A percentile compares a stretch with the other conserved stretches of the same genome.
Conservation (phyloP, 257 asterid species). For the Dorcoceras hygrometricum region DNA sequence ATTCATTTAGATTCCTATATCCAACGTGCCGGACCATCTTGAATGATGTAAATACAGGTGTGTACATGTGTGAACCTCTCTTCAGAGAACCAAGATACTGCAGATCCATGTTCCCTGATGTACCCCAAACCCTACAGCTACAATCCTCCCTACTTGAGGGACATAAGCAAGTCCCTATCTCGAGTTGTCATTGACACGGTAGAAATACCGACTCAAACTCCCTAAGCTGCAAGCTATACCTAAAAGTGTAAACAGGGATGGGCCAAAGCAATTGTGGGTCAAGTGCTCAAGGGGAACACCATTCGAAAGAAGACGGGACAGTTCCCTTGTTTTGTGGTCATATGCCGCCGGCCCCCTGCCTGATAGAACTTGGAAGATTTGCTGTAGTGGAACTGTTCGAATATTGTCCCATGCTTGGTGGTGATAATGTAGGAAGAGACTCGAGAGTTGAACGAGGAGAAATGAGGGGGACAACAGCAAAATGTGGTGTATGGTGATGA, state of each 20-base stretch:
- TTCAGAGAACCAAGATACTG: slow-evolving; percentile 12
- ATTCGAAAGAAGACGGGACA: slow-evolving; percentile 12
- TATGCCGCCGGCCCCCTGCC: slow-evolving; percentile 19
- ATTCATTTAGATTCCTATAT: slow-evolving; percentile 4
- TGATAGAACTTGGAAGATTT: slow-evolving; percentile 3
- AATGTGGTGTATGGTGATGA: slow-evolving; percentile 31
- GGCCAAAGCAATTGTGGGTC: background rate
- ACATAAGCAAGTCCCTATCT: slow-evolving; percentile 17
- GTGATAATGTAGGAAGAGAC: slow-evolving; percentile 29
- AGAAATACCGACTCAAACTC: slow-evolving; percentile 28
- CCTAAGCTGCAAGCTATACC: slow-evolving; percentile 24
- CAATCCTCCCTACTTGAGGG: slow-evolving; percentile 23
- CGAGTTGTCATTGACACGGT: slow-evolving; percentile 16
- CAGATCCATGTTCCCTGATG: slow-evolving; percentile 21
- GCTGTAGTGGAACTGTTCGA: slow-evolving; percentile 17
- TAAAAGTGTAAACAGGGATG: slow-evolving; percentile 17
- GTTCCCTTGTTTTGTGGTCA: slow-evolving; percentile 8
- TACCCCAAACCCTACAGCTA: slow-evolving; percentile 34
- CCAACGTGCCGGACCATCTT: background rate
- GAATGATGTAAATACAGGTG: slow-evolving; percentile 4
- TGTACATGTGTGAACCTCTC: slow-evolving; percentile 16
- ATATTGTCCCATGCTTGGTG: slow-evolving; percentile 11
- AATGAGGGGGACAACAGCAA: slow-evolving; percentile 20
- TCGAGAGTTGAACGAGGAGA: slow-evolving; percentile 35
- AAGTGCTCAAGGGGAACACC: slow-evolving; percentile 19